Conservation (phyloP, 2,329 filamentous ascomycete genomes). For the Lithohypha guttulata region DNA sequence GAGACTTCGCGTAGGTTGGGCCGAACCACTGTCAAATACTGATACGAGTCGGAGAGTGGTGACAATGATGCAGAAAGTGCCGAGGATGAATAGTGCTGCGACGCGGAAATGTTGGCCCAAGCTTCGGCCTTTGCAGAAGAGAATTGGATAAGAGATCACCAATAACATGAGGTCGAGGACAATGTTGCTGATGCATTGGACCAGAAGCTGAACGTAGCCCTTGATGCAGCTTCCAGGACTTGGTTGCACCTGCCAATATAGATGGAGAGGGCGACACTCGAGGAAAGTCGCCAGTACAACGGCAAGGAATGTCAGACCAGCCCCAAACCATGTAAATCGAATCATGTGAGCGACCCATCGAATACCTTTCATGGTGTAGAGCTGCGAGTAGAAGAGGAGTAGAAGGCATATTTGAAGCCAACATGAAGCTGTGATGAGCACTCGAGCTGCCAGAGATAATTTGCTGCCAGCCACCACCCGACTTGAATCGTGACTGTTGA, state of each 20-base stretch:
- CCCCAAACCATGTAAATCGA: conserved; percentile 21
- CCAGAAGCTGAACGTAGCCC: conserved; percentile 27
- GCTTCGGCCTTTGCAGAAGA: conserved; percentile 17
- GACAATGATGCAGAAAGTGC: conserved; percentile 32
- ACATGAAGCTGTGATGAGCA: conserved; percentile 21
- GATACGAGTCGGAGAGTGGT: conserved; percentile 31
- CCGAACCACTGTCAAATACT: conserved; percentile 28
- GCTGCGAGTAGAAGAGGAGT: conserved; percentile 21
- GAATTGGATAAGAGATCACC: conserved; percentile 25
- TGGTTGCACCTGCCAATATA: conserved; percentile 48
- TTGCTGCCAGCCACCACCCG: conserved; percentile 20
- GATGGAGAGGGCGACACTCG: conserved; percentile 37
- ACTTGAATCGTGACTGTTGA: conserved; percentile 21
- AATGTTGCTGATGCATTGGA: conserved; percentile 28
- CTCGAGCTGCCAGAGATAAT: conserved; percentile 18
- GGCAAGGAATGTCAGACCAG: conserved; percentile 25
- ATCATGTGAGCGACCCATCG: conserved; percentile 21
- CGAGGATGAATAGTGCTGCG: conserved; percentile 28
- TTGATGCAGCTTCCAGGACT: conserved; percentile 27
- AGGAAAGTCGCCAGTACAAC: conserved; percentile 28
- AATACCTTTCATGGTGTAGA: conserved; percentile 18
- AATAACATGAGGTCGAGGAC: conserved; percentile 26
- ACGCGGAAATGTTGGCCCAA: conserved; percentile 26
- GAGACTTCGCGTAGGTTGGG: conserved; percentile 30
- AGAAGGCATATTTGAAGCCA: conserved; percentile 23